Base-by-base conservation (phyloP, 2,329 filamentous ascomycete species). In the Monilinia laxa region DNA sequence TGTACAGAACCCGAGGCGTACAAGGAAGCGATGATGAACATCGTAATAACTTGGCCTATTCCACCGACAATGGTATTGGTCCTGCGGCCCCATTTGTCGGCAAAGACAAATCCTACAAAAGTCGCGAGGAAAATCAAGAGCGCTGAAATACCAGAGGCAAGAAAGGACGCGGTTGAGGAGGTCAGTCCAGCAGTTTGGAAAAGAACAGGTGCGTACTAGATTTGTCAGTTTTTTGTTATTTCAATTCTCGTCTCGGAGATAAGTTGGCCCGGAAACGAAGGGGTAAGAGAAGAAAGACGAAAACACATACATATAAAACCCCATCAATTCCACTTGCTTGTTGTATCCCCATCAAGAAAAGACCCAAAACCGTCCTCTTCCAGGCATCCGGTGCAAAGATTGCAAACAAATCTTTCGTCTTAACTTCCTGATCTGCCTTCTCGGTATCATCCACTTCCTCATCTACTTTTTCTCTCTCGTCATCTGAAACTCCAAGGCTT, bases 251-350 rank as follows among this genome's bases (percentile, higher is more conserved):
- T 23, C 14, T 28, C 23, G 4, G 3, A 28, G n/a, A 16, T 16
- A 47, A 16, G 25, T 20, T 42, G 11, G 5, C 12, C 40, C 14
- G 40, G 25, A 52, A 54, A 56, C 20, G 2, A 68, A 40, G 35
- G 18, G 18, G 42, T 40, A 11, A 42, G 31, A 47, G 47, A 51
- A 42, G 14, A n/a, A 47, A n/a, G 5, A 38, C 47, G 31, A 38
- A 25, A 49, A 31, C 12, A 77, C 81, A 73, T 73, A 85, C 84
- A 67, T 87, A 88, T 31, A 87, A 78, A 6, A 89, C 81, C 0
- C 84, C 86, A 69, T 89, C 87, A 60, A 89, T 88, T 0, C 87
- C 86, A 38, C 80, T 84, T 0, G 88, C 76, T 70, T 89, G 87
- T 42, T 85, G 80, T 80, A 87, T 85, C 1, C 79, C 81, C 73